Evolutionary conservation across 2,329 filamentous ascomycete genomes (phyloP), one percentile per base, ranked within the genome.

Genomic region (Alternaria consortialis): DNA sequence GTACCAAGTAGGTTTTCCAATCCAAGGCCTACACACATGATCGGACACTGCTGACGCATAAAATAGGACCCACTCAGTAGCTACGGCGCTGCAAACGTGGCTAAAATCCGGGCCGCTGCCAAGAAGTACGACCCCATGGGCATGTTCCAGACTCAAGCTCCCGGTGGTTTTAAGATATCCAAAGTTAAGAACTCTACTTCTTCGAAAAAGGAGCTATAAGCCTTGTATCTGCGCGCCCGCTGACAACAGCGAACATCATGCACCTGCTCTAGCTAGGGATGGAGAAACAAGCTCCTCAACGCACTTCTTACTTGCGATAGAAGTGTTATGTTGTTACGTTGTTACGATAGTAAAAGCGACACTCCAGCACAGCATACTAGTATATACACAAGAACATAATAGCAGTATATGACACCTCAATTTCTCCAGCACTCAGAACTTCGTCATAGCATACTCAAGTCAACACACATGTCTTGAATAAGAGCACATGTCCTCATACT

Each of bases 161-260:
- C 80, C 2, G 80, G 81, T n/a, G 77, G 79, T 32, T 83, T 82
- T 62, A 83, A 83, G 68, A 67, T 76, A 12, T 67, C 69, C 1
- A 67, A 60, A 27, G 64, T 70, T 4, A 29, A 34, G 25, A 53
- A 27, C 12, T 52, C 43, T 4, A 37, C 12, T 17, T 15, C 20
- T n/a, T 17, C 42, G 17, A 42, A 46, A 23, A 48, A 36, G 4
- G 56, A 58, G 17, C 36, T 58, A 25, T 58, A 53, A 25, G n/a
- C 12, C 5, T 15, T 20, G 9, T n/a, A 12, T 25, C 12, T 20
- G 43, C 27, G 27, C 43, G 8, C 11, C 20, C 46, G 32, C 13
- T 17, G 32, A 36, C 27, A 4, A 3, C 46, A 37, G 46, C 17
- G 32, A 25, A 11, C 1, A 25, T 7, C 1, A 15, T 25, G 39